Evolutionary conservation across 805 yeast species (phyloP).

Genomic region (Sugiyamaella boreocaroliniensis): DNA sequence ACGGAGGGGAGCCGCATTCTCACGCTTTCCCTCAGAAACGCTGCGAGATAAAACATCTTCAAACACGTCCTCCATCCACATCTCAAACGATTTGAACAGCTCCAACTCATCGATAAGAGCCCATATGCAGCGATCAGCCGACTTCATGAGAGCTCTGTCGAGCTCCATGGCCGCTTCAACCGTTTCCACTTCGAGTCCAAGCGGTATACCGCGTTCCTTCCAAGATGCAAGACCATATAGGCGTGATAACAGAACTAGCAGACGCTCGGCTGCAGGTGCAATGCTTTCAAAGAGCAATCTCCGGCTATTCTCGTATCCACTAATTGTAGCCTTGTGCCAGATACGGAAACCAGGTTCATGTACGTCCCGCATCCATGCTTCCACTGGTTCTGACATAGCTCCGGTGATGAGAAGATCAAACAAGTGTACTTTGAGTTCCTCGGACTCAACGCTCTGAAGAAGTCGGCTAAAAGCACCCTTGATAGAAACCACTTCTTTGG

Average conservation of each 20-base stretch:
- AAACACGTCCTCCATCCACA: constrained; percentile 19
- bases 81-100: constrained; percentile 14
- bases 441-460: neutral
- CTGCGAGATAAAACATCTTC: constrained; percentile 15
- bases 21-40: constrained; percentile 7
- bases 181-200: constrained; percentile 14
- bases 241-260: constrained; percentile 39
- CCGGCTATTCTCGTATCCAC: constrained; percentile 40
- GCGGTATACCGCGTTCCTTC: constrained; percentile 26
- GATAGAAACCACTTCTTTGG: constrained; percentile 28
- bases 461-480: constrained; percentile 5
- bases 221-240: constrained; percentile 40
- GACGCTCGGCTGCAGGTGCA: constrained; percentile 43
- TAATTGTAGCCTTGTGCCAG: constrained; percentile 39
- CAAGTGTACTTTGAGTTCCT: constrained; percentile 23
- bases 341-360: constrained; percentile 51
- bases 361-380: constrained; percentile 46
- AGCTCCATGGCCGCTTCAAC: constrained; percentile 5
- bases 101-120: constrained; percentile 13
- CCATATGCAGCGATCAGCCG: constrained; percentile 11
- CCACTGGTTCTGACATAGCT: constrained; percentile 37
- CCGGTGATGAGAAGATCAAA: constrained; percentile 46
- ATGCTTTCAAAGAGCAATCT: constrained; percentile 39
- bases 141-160: constrained; percentile 6
- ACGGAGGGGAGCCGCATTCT: constrained; percentile 10